Evolutionary conservation across 495 filamentous ascomycete genomes (phyloP).

Genomic region (Copromyces sp.): DNA sequence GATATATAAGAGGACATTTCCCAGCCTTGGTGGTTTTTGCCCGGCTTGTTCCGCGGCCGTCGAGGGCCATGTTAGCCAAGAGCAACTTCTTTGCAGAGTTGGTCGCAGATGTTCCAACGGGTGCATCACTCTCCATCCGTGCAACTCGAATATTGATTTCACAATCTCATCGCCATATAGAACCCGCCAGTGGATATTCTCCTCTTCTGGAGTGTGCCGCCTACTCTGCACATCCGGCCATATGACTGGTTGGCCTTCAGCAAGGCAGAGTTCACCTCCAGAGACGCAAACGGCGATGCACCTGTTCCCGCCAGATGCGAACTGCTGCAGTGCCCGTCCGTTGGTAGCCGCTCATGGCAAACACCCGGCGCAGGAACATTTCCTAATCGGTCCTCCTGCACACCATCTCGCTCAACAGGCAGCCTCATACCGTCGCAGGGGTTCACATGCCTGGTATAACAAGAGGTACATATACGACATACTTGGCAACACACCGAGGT

Average conservation of each 20-base stretch:
- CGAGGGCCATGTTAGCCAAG: not conserved
- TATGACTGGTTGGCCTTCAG: not conserved
- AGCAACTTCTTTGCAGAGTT: not conserved
- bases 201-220: not conserved
- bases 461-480: not conserved
- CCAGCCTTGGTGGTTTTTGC: not conserved
- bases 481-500: not conserved
- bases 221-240: not conserved
- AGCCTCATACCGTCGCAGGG: not conserved
- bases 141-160: not conserved
- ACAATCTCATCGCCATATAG: not conserved
- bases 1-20: not conserved
- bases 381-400: not conserved
- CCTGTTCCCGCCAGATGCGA: not conserved
- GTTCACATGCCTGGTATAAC: not conserved
- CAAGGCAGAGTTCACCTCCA: not conserved
- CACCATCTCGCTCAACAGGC: not conserved
- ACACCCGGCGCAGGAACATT: not conserved
- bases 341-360: not conserved
- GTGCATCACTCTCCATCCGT: not conserved
- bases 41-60: not conserved
- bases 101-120: not conserved
- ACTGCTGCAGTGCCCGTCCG: not conserved
- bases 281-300: not conserved
- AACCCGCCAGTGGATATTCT: not conserved